Evolutionary conservation across 208 protist genomes (phyloP), one percentile per base, ranked within the genome.

Genomic region (Entamoeba moshkovskii): DNA sequence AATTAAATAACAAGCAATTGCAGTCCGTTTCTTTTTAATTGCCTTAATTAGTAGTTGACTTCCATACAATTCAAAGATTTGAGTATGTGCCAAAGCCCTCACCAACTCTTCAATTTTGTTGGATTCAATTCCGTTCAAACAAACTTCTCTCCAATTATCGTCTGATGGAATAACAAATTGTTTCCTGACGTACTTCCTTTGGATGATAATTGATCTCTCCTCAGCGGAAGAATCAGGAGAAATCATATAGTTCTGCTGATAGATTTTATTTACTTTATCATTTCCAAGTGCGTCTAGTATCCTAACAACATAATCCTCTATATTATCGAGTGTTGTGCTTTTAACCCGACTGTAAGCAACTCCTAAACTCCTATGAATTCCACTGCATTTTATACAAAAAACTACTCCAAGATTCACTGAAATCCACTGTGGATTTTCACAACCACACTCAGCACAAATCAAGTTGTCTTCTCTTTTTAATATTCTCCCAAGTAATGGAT

Each of bases 301-400:
- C n/a, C 59, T 85, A 13, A 85, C 33, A 29, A 85, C 59, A 85
- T 85, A 85, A 4, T 85, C 59, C n/a, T 85, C 59, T 33, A 85
- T 85, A 44, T 95, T 95, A 93, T 99, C 98, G 95, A 98, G 98
- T 94, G 95, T 98, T 1, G 96, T 96, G 29, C 96, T 97, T 93
- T 97, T 97, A 25, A 98, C 96, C 22, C 96, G 95, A 66, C 93
- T 95, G 1, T 96, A 94, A 66, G 96, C 95, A 13, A 94, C 94
- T 16, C 96, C 96, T 0, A 97, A 42, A 66, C 46, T 66, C 16
- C 96, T 66, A 52, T 97, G 96, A 1, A 96, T 94, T 44, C 95
- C 96, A 45, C 85, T 94, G 46, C 96, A 97, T 16, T 93, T 85
- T 25, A 97, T 97, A 85, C 96, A 97, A 46, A 97, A 93, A n/a